phyloP scores from a whole-genome alignment of 306 rosid species.

The Crotalaria pallida region DNA sequence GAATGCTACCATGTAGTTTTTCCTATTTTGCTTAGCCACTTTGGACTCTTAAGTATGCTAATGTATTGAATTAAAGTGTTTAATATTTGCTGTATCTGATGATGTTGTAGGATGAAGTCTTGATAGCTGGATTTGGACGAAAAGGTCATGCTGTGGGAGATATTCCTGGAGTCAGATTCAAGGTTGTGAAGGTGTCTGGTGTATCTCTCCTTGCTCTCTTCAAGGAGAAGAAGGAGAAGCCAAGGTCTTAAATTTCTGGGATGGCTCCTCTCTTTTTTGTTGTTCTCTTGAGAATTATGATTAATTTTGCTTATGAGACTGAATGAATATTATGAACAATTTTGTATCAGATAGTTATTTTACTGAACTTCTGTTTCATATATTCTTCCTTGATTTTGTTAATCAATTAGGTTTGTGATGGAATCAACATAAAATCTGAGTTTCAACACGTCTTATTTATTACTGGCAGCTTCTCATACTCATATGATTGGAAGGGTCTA shows the following conservation, averaged over 20 bases:
- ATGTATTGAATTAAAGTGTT: not conserved
- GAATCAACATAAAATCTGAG: not conserved
- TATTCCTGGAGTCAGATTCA: slow-evolving; percentile 77
- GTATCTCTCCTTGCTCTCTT: slow-evolving; percentile 73
- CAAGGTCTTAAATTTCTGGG: slow-evolving; percentile 45
- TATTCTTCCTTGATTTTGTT: too few relatives aligned
- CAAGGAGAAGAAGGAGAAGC: slow-evolving; percentile 78
- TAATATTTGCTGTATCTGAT: not conserved
- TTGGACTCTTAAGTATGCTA: not conserved
- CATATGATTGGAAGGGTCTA: too few relatives aligned
- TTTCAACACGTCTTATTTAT: too few relatives aligned
- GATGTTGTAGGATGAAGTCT: slow-evolving; percentile 62
- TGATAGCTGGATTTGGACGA: slow-evolving; percentile 78
- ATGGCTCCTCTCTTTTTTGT: not conserved
- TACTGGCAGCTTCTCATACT: too few relatives aligned
- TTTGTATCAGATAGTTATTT: slow-evolving; percentile 16
- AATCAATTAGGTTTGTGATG: not conserved
- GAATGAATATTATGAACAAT: slow-evolving; percentile 24
- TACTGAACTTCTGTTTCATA: not conserved
- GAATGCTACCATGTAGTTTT: not conserved
- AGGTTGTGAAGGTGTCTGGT: slow-evolving; percentile 70
- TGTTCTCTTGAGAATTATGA: not conserved
- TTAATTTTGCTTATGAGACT: not conserved
- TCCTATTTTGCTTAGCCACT: not conserved
- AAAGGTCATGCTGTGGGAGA: slow-evolving; percentile 87